Evolutionary conservation across 257 asterid genomes (phyloP).

Genomic region (Henckelia pumila): DNA sequence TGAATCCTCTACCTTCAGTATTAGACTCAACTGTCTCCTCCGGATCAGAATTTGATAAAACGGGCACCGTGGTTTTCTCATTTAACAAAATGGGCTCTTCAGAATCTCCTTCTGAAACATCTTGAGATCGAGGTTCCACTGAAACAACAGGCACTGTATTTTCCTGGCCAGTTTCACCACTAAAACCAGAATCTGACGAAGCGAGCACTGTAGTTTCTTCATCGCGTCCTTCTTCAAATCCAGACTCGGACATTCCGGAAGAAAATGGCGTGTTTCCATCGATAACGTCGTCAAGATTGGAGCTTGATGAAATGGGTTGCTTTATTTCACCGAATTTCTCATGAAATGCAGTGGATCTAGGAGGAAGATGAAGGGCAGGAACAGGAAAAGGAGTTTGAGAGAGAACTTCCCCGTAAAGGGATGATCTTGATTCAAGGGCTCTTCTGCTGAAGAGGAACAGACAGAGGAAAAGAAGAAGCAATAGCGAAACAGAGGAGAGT

Average conservation of each 20-base stretch:
- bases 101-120: conserved; percentile 11
- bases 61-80: conserved; percentile 14
- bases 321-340: conserved; percentile 19
- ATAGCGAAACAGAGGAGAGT: conserved; percentile 35
- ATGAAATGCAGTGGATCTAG: conserved; percentile 33
- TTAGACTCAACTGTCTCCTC: conserved; percentile 25
- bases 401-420: conserved; percentile 35
- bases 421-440: conserved; percentile 43
- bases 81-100: conserved; percentile 20
- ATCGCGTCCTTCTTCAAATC: conserved; percentile 12
- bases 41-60: conserved; percentile 30
- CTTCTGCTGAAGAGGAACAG: conserved; percentile 43
- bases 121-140: conserved; percentile 19
- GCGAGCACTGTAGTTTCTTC: conserved; percentile 19
- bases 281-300: conserved; percentile 21
- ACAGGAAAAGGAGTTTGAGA: conserved; percentile 28
- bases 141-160: conserved; percentile 27
- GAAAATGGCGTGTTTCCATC: conserved; percentile 12
- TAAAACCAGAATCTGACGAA: conserved; percentile 32
- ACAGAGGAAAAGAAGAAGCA: conserved; percentile 46
- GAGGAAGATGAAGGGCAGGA: conserved; percentile 24
- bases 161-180: conserved; percentile 12
- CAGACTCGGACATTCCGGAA: conserved; percentile 17
- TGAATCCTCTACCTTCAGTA: conserved; percentile 16
- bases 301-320: conserved; percentile 19